Evolutionary conservation across 2,329 filamentous ascomycete genomes (phyloP), one percentile per base, ranked within the genome.

Genomic region (Chrysosphaeria jannelii): DNA sequence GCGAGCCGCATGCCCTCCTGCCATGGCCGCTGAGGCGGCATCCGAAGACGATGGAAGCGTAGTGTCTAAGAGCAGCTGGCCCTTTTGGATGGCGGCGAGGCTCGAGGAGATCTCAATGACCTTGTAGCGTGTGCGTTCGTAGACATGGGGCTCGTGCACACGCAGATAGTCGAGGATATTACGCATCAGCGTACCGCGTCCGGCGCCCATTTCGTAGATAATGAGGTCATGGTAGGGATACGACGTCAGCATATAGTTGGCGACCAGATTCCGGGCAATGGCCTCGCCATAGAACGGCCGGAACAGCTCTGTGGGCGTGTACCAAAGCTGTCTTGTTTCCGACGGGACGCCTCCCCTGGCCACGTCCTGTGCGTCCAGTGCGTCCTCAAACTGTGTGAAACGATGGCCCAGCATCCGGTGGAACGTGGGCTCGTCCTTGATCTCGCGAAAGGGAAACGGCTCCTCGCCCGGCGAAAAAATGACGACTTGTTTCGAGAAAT

Each of bases 201-300:
- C 85, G 19, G 85, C 85, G 24, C 85, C 85, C 71, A 97, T 89
- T 43, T 97, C 85, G 56, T 91, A 97, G 42, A 97, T 88, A 36
- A 89, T 74, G 24, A 97, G 59, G 45, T 97, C 85, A 45, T 91
- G 68, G 50, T 93, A 91, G 3, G 85, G 85, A 41, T 85, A 93
- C 26, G 76, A 62, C 21, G 74, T 75, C 40, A 91, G 62, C 41
- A 85, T 78, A 56, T 97, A 97, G 49, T 97, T 91, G 33, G 75
- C 68, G 33, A 93, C 67, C 21, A 97, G 61, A 43, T 93, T 91
- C 11, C 81, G 68, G n/a, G 81, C 85, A 34, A 97, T 75, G 16
- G 85, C 75, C 51, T 97, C 79, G 39, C 81, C 88, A 42, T 97
- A 97, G 46, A 81, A 88, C 0, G 88, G 85, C 15, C 75, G 63